Evolutionary conservation across 2,329 filamentous ascomycete genomes (phyloP).

Genomic region (Penicillium oxalicum): DNA sequence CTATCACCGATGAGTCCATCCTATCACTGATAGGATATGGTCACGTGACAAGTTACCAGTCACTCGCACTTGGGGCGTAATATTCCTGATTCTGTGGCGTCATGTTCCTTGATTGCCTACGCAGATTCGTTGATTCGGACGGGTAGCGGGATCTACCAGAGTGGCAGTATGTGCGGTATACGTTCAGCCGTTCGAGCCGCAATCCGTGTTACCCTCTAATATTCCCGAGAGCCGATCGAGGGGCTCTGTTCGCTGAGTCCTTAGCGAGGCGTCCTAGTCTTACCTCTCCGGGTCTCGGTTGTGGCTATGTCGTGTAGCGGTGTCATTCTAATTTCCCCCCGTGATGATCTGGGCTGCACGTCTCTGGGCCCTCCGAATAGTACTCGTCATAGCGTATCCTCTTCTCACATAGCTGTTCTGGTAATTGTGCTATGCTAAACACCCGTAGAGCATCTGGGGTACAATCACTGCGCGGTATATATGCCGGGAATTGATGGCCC

Average conservation of each 20-base stretch:
- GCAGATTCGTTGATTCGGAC: too few relatives aligned
- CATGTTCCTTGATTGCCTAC: too few relatives aligned
- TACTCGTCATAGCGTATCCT: not conserved
- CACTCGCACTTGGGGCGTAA: too few relatives aligned
- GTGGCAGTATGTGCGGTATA: not conserved
- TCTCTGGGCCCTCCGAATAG: not conserved
- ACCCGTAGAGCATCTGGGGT: not conserved
- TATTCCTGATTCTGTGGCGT: too few relatives aligned
- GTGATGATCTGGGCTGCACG: not conserved
- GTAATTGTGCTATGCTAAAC: too few relatives aligned
- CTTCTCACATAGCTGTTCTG: not conserved
- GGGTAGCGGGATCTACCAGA: too few relatives aligned
- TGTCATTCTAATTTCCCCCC: not conserved
- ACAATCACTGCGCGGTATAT: too few relatives aligned
- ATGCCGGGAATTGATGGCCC: not conserved
- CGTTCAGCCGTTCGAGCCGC: constrained; percentile 2
- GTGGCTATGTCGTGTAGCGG: constrained; percentile 1
- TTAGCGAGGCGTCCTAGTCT: too few relatives aligned
- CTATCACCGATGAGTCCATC: too few relatives aligned
- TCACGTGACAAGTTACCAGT: too few relatives aligned
- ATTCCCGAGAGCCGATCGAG: not conserved
- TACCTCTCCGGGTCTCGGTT: not conserved
- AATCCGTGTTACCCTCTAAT: not conserved
- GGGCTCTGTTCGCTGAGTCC: constrained; percentile 1
- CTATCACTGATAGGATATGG: too few relatives aligned